A percentile compares a stretch with the other conserved stretches of the same genome.
phyloP scores from a whole-genome alignment of 2,329 filamentous ascomycete species.

The Coniochaeta sp. region DNA sequence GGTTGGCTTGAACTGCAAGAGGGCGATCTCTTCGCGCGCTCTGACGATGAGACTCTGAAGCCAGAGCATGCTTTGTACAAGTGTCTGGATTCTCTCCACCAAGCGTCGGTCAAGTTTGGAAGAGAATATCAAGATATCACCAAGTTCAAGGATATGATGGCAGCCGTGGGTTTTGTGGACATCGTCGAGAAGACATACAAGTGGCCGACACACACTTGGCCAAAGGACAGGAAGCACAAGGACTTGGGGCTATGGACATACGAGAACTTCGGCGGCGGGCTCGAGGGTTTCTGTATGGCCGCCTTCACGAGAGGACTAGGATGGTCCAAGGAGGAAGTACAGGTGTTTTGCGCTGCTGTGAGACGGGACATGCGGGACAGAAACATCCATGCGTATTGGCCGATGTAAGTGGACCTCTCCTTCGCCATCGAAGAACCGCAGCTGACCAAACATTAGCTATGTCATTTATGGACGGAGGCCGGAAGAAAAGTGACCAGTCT shows the following conservation, averaged over 20 bases:
- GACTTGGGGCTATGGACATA: slow-evolving; percentile 10
- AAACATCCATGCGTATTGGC: not conserved
- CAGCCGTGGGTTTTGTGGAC: slow-evolving; percentile 11
- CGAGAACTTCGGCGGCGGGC: slow-evolving; percentile 11
- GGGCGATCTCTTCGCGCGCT: not conserved
- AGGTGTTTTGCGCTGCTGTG: slow-evolving; percentile 12
- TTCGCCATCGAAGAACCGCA: not conserved
- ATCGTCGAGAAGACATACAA: slow-evolving; percentile 12
- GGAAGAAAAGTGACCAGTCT: not conserved
- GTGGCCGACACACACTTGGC: slow-evolving; percentile 17
- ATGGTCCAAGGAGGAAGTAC: slow-evolving; percentile 16
- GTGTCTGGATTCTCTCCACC: not conserved
- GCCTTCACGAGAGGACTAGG: slow-evolving; percentile 16
- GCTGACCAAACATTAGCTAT: not conserved
- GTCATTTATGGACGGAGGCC: slow-evolving; percentile 1
- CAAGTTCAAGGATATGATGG: slow-evolving; percentile 10
- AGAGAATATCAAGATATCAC: not conserved
- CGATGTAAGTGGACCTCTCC: not conserved
- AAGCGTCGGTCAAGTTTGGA: not conserved
- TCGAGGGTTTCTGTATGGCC: slow-evolving; percentile 17
- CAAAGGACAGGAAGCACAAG: slow-evolving; percentile 14
- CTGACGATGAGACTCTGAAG: not conserved
- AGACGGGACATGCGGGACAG: not conserved
- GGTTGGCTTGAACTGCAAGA: slow-evolving; percentile 1
- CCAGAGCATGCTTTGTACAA: not conserved